Conservation (phyloP, 2,329 filamentous ascomycete species). For the Aspergillus uvarum region DNA sequence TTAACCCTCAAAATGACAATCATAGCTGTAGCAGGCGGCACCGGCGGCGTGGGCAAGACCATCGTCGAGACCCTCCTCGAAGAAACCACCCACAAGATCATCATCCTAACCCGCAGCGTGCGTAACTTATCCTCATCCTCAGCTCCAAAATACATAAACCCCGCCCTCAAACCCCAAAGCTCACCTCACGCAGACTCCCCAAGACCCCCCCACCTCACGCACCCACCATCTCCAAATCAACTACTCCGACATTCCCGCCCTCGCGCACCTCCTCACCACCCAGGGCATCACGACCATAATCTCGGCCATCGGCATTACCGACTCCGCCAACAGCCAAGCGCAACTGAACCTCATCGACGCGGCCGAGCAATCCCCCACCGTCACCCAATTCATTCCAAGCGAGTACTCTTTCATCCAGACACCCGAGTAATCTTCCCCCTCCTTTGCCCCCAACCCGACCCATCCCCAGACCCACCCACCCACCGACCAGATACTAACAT, state of each 20-base stretch:
- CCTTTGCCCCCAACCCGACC: not conserved
- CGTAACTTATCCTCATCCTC: not conserved
- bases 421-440: constrained; percentile 26
- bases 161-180: not conserved
- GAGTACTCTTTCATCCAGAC: constrained; percentile 42
- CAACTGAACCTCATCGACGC: constrained; percentile 49
- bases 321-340: constrained; percentile 28
- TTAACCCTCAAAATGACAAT: constrained; percentile 33
- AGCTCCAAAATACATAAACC: not conserved
- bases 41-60: constrained; percentile 47
- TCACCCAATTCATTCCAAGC: constrained; percentile 47
- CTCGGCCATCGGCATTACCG: constrained; percentile 41
- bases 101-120: constrained; percentile 46
- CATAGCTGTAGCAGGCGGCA: constrained; percentile 51
- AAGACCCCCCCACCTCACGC: constrained; percentile 8
- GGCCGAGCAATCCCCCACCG: constrained; percentile 39
- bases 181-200: not conserved
- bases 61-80: constrained; percentile 47
- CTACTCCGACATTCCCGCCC: constrained; percentile 33
- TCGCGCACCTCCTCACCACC: constrained; percentile 31
- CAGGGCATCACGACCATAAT: constrained; percentile 49
- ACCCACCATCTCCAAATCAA: constrained; percentile 29
- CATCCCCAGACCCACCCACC: too few relatives aligned
- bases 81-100: constrained; percentile 37
- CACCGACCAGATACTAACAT: too few relatives aligned